Evolutionary conservation across 2,329 filamentous ascomycete species (phyloP).

Genomic region (Thelonectria olida): DNA sequence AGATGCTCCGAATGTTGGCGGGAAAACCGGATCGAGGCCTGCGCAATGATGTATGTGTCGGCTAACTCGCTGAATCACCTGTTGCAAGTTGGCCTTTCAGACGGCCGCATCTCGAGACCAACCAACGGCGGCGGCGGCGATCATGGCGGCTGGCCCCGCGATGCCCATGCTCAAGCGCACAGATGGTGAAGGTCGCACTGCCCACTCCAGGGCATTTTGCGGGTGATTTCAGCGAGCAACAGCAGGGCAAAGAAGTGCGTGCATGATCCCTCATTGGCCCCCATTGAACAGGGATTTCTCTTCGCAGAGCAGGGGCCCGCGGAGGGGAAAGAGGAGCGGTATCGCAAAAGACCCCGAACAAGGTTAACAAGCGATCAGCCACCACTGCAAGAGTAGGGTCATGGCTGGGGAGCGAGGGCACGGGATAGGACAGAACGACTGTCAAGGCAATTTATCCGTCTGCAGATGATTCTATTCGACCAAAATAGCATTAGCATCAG

Average conservation of each 20-base stretch:
- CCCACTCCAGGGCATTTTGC: not conserved
- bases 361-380: slow-evolving; percentile 4
- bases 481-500: not conserved
- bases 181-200: not conserved
- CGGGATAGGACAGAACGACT: not conserved
- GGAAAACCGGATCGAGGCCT: not conserved
- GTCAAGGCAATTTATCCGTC: not conserved
- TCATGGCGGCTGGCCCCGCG: not conserved
- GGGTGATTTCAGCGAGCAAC: not conserved
- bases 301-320: not conserved
- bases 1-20: not conserved
- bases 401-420: not conserved
- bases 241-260: not conserved
- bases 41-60: not conserved
- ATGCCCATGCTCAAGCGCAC: not conserved
- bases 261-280: slow-evolving; percentile 2
- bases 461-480: not conserved
- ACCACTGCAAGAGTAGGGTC: slow-evolving; percentile 7
- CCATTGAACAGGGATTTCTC: not conserved
- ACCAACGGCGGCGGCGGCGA: not conserved
- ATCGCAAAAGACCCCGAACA: slow-evolving; percentile 9
- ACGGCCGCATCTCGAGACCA: not conserved
- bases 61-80: not conserved
- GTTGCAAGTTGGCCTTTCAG: not conserved
- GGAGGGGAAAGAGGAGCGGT: not conserved